These are phyloP conservation scores for Tephrocybe sp. DNA, from an alignment of 768 basidiomycete species.

Conservation along the genomic window DNA sequence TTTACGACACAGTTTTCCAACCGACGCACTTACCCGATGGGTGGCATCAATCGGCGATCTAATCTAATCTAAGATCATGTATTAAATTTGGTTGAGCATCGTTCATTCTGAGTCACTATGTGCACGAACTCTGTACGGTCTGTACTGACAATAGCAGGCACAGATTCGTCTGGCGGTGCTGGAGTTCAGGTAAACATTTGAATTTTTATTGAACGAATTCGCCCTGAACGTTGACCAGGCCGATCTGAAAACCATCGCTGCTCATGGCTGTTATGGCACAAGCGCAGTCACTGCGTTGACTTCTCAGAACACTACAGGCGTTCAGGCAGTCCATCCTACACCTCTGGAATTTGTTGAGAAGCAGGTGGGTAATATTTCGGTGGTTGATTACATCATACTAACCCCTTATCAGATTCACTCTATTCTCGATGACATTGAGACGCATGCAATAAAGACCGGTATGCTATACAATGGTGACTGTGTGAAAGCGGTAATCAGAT, in stretches of 20 bases:
- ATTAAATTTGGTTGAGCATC: not conserved
- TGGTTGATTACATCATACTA: not conserved
- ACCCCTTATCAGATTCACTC: slow-evolving; percentile 57
- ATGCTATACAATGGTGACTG: slow-evolving; percentile 75
- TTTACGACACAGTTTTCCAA: too few species aligned
- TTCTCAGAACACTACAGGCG: slow-evolving; percentile 87
- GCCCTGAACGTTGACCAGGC: slow-evolving; percentile 45
- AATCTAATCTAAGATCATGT: not conserved
- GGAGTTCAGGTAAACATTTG: slow-evolving; percentile 72
- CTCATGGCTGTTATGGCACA: slow-evolving; percentile 75
- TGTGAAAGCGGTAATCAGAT: slow-evolving; percentile 48
- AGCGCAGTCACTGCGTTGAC: slow-evolving; percentile 85
- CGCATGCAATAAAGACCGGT: slow-evolving; percentile 82
- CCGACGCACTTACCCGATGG: too few species aligned
- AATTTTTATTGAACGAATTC: not conserved
- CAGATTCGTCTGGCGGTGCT: slow-evolving; percentile 84
- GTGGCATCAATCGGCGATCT: not conserved
- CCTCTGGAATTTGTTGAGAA: slow-evolving; percentile 71
- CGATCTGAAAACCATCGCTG: slow-evolving; percentile 84
- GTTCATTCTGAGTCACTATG: not conserved
- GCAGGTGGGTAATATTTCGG: slow-evolving; percentile 51
- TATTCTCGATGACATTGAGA: slow-evolving; percentile 69
- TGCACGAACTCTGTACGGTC: slow-evolving; percentile 14
- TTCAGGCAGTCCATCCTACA: slow-evolving; percentile 68
- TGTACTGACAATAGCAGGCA: slow-evolving; percentile 75